Conservation (phyloP, 1,139 yeast species). For the Suhomyces chickasaworum region DNA sequence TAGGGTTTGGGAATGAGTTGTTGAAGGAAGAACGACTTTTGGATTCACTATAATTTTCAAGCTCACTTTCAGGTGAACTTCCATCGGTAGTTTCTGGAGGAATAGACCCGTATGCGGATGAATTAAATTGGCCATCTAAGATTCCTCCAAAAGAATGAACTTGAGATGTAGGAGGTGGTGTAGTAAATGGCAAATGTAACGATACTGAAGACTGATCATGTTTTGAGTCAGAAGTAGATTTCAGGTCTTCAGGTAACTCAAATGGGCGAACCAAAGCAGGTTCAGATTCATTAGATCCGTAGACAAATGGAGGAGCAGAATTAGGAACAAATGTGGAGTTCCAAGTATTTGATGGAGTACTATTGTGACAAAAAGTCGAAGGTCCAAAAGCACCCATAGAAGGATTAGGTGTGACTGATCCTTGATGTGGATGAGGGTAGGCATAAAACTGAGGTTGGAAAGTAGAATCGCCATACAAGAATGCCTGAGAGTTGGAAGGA, state of each 20-base stretch:
- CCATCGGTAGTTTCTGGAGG: conserved; percentile 3
- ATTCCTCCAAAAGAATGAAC: conserved; percentile 27
- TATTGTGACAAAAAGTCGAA: conserved; percentile 20
- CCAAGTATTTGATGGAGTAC: conserved; percentile 35
- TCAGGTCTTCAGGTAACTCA: conserved; percentile 30
- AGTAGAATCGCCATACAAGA: conserved; percentile 13
- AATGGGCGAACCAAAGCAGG: conserved; percentile 34
- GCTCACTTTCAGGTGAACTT: conserved; percentile 10
- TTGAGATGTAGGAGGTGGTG: conserved; percentile 24
- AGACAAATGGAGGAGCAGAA: conserved; percentile 41
- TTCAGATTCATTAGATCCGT: conserved; percentile 18
- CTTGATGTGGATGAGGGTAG: conserved; percentile 25
- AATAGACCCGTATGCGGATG: conserved; percentile 14
- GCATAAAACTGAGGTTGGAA: conserved; percentile 21
- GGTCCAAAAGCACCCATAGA: conserved; percentile 23
- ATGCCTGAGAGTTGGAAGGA: conserved; percentile 3
- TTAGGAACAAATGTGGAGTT: conserved; percentile 32
- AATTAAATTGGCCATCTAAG: conserved; percentile 21
- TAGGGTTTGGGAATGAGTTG: conserved; percentile 5
- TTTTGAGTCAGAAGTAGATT: conserved; percentile 3
- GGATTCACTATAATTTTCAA: conserved; percentile 5
- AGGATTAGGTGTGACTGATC: conserved; percentile 39
- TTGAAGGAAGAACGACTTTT: conserved; percentile 5
- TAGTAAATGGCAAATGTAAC: conserved; percentile 28
- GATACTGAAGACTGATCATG: conserved; percentile 1